Conservation (phyloP, 2,329 filamentous ascomycete genomes). For the Chaetomiaceae sp. region DNA sequence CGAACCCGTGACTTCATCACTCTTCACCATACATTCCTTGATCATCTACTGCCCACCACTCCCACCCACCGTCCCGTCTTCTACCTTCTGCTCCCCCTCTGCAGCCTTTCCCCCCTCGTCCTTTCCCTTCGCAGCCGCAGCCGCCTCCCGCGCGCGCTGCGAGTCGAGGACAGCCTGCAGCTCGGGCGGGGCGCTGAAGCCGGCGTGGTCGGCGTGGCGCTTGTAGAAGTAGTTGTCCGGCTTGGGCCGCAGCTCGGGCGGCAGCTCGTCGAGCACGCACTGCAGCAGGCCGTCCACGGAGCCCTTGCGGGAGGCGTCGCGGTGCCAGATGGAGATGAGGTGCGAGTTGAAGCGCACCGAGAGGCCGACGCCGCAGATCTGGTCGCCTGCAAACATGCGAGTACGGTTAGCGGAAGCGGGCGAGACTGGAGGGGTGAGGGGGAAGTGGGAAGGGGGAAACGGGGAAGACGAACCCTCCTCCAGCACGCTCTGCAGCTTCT, state of each 20-base stretch:
- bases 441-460: not conserved
- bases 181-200: constrained; percentile 63
- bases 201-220: constrained; percentile 80
- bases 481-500: constrained; percentile 68
- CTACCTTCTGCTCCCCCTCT: too few relatives aligned
- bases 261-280: constrained; percentile 67
- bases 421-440: not conserved
- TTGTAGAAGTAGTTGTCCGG: constrained; percentile 75
- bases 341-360: constrained; percentile 85
- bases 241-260: constrained; percentile 66
- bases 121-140: constrained; percentile 22
- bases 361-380: constrained; percentile 83
- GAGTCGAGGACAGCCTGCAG: constrained; percentile 53
- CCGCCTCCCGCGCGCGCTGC: constrained; percentile 43
- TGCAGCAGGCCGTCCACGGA: constrained; percentile 70
- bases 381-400: constrained; percentile 57
- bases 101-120: too few relatives aligned
- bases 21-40: too few relatives aligned
- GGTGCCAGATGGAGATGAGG: constrained; percentile 89
- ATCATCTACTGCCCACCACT: too few relatives aligned
- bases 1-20: too few relatives aligned
- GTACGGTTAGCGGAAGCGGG: too few relatives aligned
- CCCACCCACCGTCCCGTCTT: too few relatives aligned
- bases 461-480: constrained; percentile 51
- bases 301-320: constrained; percentile 71